phyloP scores from a whole-genome alignment of 2,329 filamentous ascomycete genomes.

The Fusarium equiseti region DNA sequence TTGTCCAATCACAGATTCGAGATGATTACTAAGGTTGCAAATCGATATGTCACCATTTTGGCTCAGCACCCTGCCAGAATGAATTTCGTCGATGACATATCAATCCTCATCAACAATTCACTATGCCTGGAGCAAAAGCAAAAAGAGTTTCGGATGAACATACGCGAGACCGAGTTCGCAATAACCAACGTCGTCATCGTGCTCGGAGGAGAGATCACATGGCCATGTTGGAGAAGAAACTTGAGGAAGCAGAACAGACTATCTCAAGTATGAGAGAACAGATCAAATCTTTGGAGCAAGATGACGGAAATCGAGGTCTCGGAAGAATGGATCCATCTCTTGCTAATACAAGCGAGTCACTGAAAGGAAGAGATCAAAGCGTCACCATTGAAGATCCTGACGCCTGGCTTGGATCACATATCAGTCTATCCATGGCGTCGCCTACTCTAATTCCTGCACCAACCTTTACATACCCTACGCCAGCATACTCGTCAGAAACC shows the following conservation, averaged over 20 bases:
- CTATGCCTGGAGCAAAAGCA: too few species aligned
- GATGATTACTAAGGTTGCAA: not conserved
- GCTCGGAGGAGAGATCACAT: conserved; percentile 2
- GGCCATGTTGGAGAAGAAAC: not conserved
- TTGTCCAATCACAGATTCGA: not conserved
- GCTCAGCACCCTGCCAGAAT: rapidly evolving
- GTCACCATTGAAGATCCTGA: too few species aligned
- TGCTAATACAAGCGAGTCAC: too few species aligned
- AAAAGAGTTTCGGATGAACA: not conserved
- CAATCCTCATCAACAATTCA: not conserved
- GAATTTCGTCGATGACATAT: not conserved
- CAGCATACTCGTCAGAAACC: not conserved
- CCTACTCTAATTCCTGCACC: rapidly evolving
- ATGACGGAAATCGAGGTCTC: too few species aligned
- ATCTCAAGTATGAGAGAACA: not conserved
- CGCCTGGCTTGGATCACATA: too few species aligned
- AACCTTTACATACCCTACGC: rapidly evolving
- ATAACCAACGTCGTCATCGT: conserved; percentile 1
- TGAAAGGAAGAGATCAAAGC: too few species aligned
- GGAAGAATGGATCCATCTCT: too few species aligned
- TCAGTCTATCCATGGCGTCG: too few species aligned
- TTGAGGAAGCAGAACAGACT: not conserved
- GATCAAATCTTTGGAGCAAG: too few species aligned
- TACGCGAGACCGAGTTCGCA: not conserved
- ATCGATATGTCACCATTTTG: conserved; percentile 9